Evolutionary conservation across 441 rosid genomes (phyloP), one percentile per base, ranked within the genome.

Genomic region (Gossypium laxum): DNA sequence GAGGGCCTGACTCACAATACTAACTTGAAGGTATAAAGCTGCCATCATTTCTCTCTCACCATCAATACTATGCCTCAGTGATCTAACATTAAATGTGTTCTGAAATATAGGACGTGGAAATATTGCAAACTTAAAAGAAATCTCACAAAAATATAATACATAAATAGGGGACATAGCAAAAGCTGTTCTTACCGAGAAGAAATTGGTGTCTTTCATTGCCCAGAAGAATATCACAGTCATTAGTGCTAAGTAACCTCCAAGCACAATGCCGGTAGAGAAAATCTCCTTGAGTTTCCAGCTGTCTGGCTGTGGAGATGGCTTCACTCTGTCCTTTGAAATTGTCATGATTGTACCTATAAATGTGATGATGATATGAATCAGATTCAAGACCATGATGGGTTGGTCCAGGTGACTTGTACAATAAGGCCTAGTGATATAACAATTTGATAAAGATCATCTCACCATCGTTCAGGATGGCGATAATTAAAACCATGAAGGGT

Each of bases 381-480:
- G 65, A 45, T 12, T 75, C 61, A 45, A 54, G 41, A 60, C 94
- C 95, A 90, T 89, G 58, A 14, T 7, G 58, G 11, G 28, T 7
- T 8, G 14, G 38, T 2, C 24, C 18, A 4, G 32, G 3, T 43
- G 64, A 28, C 32, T 34, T 24, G 34, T n/a, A 2, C 6, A 26
- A 30, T 43, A 24, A 62, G 14, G 5, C 6, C 59, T 11, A 57
- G n/a, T 18, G 30, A 47, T 17, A 22, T 21, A 71, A 19, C 6
- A 55, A 52, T 58, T 62, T 63, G 4, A 38, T 26, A 68, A 72
- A 47, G 50, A 64, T 60, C 59, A 70, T 57, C 87, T 87, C 61
- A 92, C 98, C 97, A 1, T 93, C 97, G 12, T 93, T 93, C 55
- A 89, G 80, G 67, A 91, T 91, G 71, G 97, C 98, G 60, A 91